These are phyloP conservation scores for Microbotryum lychnidis-dioicae DNA, from an alignment of 1,284 basidiomycete species.

Conservation along the genomic window DNA sequence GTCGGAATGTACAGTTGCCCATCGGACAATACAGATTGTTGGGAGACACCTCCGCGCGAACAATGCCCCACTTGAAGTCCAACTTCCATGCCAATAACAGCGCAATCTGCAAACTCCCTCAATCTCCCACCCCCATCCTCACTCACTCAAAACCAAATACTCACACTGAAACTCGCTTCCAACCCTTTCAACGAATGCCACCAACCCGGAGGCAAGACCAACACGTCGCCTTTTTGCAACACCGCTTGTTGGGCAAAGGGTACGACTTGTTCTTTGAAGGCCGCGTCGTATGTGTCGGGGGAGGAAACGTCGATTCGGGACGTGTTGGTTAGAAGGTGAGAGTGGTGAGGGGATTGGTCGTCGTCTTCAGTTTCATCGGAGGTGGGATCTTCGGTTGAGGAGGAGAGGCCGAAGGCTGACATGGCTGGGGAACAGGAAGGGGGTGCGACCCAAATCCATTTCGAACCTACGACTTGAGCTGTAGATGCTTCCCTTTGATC, in stretches of 20 bases:
- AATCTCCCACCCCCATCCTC: too few species aligned
- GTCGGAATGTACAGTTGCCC: too few species aligned
- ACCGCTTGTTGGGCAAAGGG: slow-evolving; percentile 57
- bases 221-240: slow-evolving; percentile 68
- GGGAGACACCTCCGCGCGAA: too few species aligned
- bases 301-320: slow-evolving; percentile 38
- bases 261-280: slow-evolving; percentile 55
- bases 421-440: slow-evolving; percentile 52
- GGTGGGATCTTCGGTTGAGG: slow-evolving; percentile 51
- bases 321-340: slow-evolving; percentile 43
- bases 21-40: too few species aligned
- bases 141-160: slow-evolving; percentile 35
- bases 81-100: too few species aligned
- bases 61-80: too few species aligned
- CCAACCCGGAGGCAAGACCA: slow-evolving; percentile 71
- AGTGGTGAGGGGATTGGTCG: background rate
- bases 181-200: slow-evolving; percentile 37
- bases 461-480: slow-evolving; percentile 82
- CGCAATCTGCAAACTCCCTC: too few species aligned
- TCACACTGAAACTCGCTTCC: slow-evolving; percentile 33
- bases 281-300: background rate
- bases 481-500: background rate
- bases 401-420: slow-evolving; percentile 44
- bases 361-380: slow-evolving; percentile 35
- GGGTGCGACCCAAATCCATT: slow-evolving; percentile 88